Conservation (phyloP, 2,329 filamentous ascomycete genomes). For the Pseudocercospora macadamiae region DNA sequence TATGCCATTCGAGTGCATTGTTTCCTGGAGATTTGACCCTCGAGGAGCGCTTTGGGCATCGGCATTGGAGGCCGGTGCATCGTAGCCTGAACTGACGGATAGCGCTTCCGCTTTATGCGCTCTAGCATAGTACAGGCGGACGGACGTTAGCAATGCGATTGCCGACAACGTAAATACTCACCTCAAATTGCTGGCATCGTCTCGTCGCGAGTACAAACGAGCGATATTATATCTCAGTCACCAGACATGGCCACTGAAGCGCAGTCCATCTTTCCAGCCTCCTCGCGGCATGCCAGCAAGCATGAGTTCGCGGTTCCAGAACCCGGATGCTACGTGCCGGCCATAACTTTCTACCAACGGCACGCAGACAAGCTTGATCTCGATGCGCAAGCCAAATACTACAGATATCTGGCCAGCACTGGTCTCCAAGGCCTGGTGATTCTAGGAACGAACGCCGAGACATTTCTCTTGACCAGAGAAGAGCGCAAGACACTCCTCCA, state of each 20-base stretch:
- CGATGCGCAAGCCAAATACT: constrained; percentile 43
- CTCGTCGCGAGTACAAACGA: too few relatives aligned
- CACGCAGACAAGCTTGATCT: constrained; percentile 39
- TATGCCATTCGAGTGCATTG: background rate
- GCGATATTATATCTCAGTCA: background rate
- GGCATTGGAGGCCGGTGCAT: background rate
- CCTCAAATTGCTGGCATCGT: too few relatives aligned
- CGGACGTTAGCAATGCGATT: background rate
- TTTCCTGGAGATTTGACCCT: background rate
- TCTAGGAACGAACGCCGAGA: constrained; percentile 47
- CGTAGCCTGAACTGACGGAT: background rate
- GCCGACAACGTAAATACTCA: background rate
- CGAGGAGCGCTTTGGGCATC: background rate
- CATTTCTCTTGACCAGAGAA: constrained; percentile 44
- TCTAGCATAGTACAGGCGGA: background rate
- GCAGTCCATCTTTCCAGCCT: background rate
- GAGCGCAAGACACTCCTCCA: constrained; percentile 61
- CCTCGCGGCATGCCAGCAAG: background rate
- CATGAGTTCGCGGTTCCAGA: background rate
- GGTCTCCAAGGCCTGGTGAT: constrained; percentile 44
- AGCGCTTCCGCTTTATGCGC: background rate
- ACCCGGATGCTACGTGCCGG: constrained; percentile 30
- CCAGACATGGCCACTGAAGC: background rate
- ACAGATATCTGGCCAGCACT: constrained; percentile 42
- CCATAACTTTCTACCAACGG: constrained; percentile 46